A percentile compares a stretch with the other conserved stretches of the same genome.
Evolutionary conservation across 805 yeast genomes (phyloP).

Genomic region (Geotrichum ghanense): DNA sequence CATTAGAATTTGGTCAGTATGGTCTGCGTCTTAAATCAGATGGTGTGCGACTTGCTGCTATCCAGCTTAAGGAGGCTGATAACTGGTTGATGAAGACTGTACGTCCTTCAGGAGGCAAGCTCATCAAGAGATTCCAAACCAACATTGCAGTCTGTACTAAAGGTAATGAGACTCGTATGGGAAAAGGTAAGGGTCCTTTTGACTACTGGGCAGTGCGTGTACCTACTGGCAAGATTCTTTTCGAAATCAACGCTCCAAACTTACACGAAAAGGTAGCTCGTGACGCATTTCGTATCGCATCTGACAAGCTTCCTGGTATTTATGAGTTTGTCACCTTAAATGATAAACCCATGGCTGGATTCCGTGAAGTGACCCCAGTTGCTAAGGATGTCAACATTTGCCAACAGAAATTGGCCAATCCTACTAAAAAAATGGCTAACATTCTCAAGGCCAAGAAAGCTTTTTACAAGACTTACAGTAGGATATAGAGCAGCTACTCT

Average conservation of each 20-base stretch:
- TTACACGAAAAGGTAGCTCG: conserved; percentile 84
- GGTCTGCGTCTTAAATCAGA: conserved; percentile 84
- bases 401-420: conserved; percentile 42
- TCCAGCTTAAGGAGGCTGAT: conserved; percentile 86
- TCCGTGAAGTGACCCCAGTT: conserved; percentile 39
- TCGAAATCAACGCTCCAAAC: conserved; percentile 65
- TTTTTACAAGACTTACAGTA: conserved; percentile 40
- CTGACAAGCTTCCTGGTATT: conserved; percentile 83
- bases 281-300: conserved; percentile 81
- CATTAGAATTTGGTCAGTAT: conserved; percentile 66
- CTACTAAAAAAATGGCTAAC: conserved; percentile 55
- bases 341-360: conserved; percentile 61
- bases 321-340: conserved; percentile 69
- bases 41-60: conserved; percentile 77
- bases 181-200: conserved; percentile 97
- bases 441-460: conserved; percentile 37
- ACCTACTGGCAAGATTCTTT: conserved; percentile 87
- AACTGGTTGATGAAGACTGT: conserved; percentile 72
- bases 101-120: conserved; percentile 63
- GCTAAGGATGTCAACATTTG: conserved; percentile 39
- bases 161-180: conserved; percentile 99
- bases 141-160: conserved; percentile 87
- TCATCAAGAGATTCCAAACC: conserved; percentile 73
- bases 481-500: not conserved
- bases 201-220: conserved; percentile 96